phyloP scores from a whole-genome alignment of 108 stramenopile genomes.

The Stephanodiscus minutulus region DNA sequence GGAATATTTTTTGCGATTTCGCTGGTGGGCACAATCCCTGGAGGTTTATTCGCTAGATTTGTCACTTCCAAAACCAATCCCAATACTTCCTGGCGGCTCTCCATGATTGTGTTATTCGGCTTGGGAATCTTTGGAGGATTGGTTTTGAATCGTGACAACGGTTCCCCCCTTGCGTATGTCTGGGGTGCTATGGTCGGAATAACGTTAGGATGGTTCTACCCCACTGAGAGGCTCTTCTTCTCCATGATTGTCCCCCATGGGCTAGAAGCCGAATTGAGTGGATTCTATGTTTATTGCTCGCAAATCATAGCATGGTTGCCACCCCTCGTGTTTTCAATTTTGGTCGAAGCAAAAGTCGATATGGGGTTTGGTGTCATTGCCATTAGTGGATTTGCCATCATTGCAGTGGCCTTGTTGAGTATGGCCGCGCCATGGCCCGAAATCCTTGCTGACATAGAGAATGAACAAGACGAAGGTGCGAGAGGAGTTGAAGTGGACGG shows the following conservation, averaged over 20 bases:
- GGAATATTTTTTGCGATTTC: constrained; percentile 56
- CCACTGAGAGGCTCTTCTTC: constrained; percentile 58
- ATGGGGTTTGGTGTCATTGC: no score
- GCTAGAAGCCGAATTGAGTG: constrained; percentile 60
- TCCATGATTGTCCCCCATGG: constrained; percentile 51
- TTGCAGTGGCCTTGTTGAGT: no score
- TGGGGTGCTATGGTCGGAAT: constrained; percentile 32
- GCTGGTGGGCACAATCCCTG: constrained; percentile 49
- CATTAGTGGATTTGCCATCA: no score
- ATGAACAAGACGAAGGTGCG: no score
- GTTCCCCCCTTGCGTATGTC: no score
- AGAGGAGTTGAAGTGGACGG: no score
- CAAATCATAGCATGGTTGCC: constrained; percentile 56
- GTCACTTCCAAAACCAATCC: constrained; percentile 48
- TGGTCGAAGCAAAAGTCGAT: constrained; percentile 23
- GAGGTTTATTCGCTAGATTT: constrained; percentile 30
- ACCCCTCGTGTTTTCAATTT: constrained; percentile 50
- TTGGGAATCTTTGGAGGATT: no score
- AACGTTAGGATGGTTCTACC: constrained; percentile 57
- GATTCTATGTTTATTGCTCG: constrained; percentile 56
- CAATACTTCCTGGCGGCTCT: constrained; percentile 49
- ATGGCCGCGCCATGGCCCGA: no score
- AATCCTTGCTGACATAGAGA: no score
- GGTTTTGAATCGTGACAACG: constrained; percentile 11
- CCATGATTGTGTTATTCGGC: constrained; percentile 29